These are phyloP conservation scores for Colletotrichum paranaense DNA, from an alignment of 2,329 filamentous ascomycete species.

Conservation along the genomic window DNA sequence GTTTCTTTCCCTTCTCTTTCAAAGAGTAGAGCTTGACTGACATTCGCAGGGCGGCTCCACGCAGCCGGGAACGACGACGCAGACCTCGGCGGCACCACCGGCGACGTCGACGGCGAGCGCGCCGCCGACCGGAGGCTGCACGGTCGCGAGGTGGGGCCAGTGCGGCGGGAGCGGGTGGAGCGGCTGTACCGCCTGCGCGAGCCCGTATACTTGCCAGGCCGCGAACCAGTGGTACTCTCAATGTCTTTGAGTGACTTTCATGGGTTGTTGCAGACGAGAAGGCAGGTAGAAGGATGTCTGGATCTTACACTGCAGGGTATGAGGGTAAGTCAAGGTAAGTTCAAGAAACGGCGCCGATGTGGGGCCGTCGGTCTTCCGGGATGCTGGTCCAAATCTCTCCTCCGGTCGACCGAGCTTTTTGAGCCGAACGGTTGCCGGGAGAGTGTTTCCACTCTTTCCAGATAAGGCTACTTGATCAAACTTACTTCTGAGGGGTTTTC, in stretches of 20 bases:
- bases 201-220: constrained; percentile 31
- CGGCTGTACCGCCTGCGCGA: constrained; percentile 30
- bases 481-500: not conserved
- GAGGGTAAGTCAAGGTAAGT: not conserved
- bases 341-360: not conserved
- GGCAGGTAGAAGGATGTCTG: not conserved
- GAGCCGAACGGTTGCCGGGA: not conserved
- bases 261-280: no score
- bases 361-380: no score
- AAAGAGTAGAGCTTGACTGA: not conserved
- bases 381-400: not conserved
- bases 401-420: not conserved
- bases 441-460: not conserved
- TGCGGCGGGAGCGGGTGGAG: constrained; percentile 37
- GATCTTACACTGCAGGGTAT: not conserved
- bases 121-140: constrained; percentile 23
- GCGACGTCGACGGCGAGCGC: constrained; percentile 28
- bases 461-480: not conserved
- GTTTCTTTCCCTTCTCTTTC: no score
- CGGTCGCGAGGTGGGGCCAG: constrained; percentile 34
- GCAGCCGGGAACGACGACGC: constrained; percentile 31
- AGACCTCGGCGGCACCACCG: constrained; percentile 23
- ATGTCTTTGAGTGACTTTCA: constrained; percentile 11
- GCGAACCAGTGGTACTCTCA: constrained; percentile 37
- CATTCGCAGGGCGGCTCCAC: not conserved